Percentiles rank a stretch among this genome's conserved stretches.
Evolutionary conservation across 1,284 basidiomycete genomes (phyloP).

Genomic region (Earliella scabrosa): DNA sequence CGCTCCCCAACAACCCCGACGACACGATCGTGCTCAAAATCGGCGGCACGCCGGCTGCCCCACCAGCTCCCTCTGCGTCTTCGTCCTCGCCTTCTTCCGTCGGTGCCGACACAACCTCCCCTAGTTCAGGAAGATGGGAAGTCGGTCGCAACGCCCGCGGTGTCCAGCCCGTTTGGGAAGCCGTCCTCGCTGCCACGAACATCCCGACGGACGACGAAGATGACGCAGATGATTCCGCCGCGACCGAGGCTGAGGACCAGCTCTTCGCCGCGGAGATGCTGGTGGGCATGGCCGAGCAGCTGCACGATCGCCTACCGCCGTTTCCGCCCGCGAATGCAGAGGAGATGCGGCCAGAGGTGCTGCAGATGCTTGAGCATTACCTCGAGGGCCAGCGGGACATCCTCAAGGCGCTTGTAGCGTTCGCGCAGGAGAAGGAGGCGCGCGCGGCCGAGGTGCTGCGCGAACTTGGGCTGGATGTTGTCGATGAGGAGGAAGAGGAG

Average conservation of each 20-base stretch:
- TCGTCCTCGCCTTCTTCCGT: slow-evolving; percentile 13
- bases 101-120: slow-evolving; percentile 19
- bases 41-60: slow-evolving; percentile 44
- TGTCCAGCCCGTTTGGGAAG: slow-evolving; percentile 63
- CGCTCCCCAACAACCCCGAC: slow-evolving; percentile 75
- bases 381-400: slow-evolving; percentile 56
- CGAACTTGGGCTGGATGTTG: slow-evolving; percentile 54
- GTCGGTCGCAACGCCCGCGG: slow-evolving; percentile 62
- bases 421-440: slow-evolving; percentile 47
- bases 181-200: slow-evolving; percentile 50
- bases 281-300: slow-evolving; percentile 62
- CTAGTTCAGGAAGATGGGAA: slow-evolving; percentile 52
- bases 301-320: slow-evolving; percentile 57
- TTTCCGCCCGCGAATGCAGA: slow-evolving; percentile 21
- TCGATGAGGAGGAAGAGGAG: slow-evolving; percentile 46
- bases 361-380: slow-evolving; percentile 60
- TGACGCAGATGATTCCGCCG: slow-evolving; percentile 23
- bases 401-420: slow-evolving; percentile 45
- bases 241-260: slow-evolving; percentile 52
- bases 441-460: slow-evolving; percentile 50
- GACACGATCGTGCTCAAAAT: slow-evolving; percentile 84
- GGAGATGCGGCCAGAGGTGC: slow-evolving; percentile 53
- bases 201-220: slow-evolving; percentile 23
- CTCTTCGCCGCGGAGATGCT: slow-evolving; percentile 69
- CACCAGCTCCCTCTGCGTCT: background rate